Percentiles rank a stretch among this genome's conserved stretches.
These are phyloP conservation scores for Pestalotiopsis sp. DNA, from an alignment of 2,329 filamentous ascomycete genomes.

Conservation along the genomic window DNA sequence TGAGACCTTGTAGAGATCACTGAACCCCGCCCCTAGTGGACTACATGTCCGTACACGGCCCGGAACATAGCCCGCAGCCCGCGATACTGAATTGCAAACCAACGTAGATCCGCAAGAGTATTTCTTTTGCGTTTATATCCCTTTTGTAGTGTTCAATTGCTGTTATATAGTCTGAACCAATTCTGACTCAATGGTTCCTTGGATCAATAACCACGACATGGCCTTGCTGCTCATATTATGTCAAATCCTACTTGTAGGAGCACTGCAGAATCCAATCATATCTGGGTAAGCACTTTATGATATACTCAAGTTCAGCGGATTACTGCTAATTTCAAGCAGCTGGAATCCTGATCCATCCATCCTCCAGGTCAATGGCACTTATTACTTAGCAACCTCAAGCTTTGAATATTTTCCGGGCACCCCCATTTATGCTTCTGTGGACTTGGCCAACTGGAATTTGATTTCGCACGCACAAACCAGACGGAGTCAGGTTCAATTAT, in stretches of 20 bases:
- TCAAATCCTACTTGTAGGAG: background rate
- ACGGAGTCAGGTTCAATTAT: slow-evolving; percentile 1
- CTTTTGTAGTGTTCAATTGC: background rate
- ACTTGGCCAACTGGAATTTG: slow-evolving; percentile 31
- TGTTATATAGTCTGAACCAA: background rate
- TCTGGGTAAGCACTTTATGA: background rate
- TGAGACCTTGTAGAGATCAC: no score
- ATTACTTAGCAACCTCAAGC: slow-evolving; percentile 53
- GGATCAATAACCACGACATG: background rate
- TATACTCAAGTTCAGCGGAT: background rate
- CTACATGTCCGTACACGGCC: background rate
- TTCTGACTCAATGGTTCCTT: background rate
- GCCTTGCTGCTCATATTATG: background rate
- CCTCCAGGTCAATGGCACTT: slow-evolving; percentile 30
- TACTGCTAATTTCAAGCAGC: background rate
- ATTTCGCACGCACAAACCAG: background rate
- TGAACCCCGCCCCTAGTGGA: no score
- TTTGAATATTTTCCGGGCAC: slow-evolving; percentile 63
- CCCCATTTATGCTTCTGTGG: slow-evolving; percentile 40
- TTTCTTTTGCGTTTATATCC: background rate
- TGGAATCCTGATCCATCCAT: slow-evolving; percentile 32
- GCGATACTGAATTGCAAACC: background rate
- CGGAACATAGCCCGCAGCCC: background rate
- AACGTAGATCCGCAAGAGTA: background rate
- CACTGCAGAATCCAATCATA: background rate